Base-by-base conservation (phyloP, 169 alveolate genomes). In the Eimeria brunetti region DNA sequence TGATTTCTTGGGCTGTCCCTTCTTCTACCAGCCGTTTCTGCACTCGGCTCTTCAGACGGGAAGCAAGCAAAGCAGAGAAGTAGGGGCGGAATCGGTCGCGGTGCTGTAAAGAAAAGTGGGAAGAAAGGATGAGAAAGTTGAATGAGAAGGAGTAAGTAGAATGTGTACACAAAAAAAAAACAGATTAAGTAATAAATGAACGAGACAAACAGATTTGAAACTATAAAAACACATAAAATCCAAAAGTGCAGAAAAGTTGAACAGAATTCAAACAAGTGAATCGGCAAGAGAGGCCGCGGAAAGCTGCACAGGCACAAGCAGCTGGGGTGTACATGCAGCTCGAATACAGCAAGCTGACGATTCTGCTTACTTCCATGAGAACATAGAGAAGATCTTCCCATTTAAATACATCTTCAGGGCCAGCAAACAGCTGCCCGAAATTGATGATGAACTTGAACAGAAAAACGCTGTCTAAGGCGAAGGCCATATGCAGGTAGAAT, bases 361-460 rank as follows among this genome's bases (percentile, higher is more conserved):
- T 56, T 18, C 9, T 38, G 58, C 84, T 41, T 60, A 91, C 95
- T 75, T 91, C 89, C 95, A 91, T 91, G 75, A 91, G 91, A 24
- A 88, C 88, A 24, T 91, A 91, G 18, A 91, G 91, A 20, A 91
- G 91, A 33, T 91, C 95, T 46, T 91, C 95, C 95, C 95, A 91
- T 69, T 81, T 91, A 86, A 91, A 91, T 11, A 91, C n/a, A 69
- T 91, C 95, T 16, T 60, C 56, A 24, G 62, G 56, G 4, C 75
- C 95, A 5, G 75, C 91, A 75, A 91, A 91, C 4, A 56, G 83
- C 46, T 78, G 75, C 36, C 91, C 91, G 58, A 53, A 83, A 12
- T 78, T 86, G 18, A 78, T 46, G 86, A 91, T 64, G 85, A 91
- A 81, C 8, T 80, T 60, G 56, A 91, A 91, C 33, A 91, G 64